These are phyloP conservation scores for Lotus japonicus DNA, from an alignment of 306 rosid species.

Conservation along the genomic window DNA sequence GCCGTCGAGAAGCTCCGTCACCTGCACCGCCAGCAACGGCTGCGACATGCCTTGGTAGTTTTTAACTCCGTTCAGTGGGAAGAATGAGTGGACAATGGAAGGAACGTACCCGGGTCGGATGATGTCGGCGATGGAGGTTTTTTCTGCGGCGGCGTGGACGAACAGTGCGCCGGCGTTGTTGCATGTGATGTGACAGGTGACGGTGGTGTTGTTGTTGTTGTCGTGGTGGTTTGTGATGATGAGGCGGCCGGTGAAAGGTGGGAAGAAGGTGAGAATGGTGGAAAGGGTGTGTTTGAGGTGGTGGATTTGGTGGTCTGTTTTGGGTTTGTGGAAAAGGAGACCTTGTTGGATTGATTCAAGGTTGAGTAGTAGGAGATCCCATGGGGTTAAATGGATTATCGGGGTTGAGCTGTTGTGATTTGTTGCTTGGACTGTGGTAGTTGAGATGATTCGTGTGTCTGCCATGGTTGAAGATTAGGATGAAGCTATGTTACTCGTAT, in stretches of 20 bases:
- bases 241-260: conserved; percentile 29
- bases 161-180: conserved; percentile 22
- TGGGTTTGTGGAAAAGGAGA: conserved; percentile 21
- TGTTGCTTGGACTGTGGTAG: not conserved
- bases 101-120: conserved; percentile 21
- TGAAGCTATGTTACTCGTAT: too few species aligned
- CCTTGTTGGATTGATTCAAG: conserved; percentile 22
- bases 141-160: conserved; percentile 17
- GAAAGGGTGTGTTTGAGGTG: conserved; percentile 26
- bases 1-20: conserved; percentile 42
- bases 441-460: not conserved
- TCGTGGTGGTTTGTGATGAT: not conserved
- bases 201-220: not conserved
- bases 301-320: not conserved
- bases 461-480: not conserved
- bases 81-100: conserved; percentile 27
- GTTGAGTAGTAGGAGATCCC: conserved; percentile 23
- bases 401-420: not conserved
- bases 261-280: conserved; percentile 9
- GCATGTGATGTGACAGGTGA: conserved; percentile 16
- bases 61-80: conserved; percentile 13
- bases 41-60: conserved; percentile 14
- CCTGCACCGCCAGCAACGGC: conserved; percentile 40
- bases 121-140: conserved; percentile 4
- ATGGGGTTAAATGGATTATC: conserved; percentile 18